Conservation (phyloP, 345 rosid species). For the Gossypium ekmanianum region DNA sequence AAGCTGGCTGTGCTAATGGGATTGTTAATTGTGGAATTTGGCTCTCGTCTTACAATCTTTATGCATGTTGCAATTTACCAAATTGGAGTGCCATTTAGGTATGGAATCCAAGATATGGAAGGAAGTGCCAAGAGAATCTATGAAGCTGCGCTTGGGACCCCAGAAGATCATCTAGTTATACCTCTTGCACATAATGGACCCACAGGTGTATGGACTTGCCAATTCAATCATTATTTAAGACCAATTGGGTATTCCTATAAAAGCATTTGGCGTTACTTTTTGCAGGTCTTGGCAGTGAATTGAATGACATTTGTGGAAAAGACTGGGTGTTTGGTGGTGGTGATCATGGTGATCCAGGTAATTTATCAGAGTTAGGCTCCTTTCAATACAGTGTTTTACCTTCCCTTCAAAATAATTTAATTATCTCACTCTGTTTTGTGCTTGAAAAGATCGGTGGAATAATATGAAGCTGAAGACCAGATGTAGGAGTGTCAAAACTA, state of each 20-base stretch:
- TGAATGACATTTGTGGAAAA: slow-evolving; percentile 75
- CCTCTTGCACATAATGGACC: slow-evolving; percentile 90
- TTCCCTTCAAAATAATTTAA: neutral
- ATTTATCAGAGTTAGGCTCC: slow-evolving; percentile 8
- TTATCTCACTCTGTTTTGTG: slow-evolving; percentile 7
- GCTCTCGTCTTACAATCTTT: neutral
- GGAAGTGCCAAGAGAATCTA: slow-evolving; percentile 59
- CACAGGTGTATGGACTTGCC: slow-evolving; percentile 43
- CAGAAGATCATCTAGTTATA: slow-evolving; percentile 69
- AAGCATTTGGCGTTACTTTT: slow-evolving; percentile 6
- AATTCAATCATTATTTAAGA: slow-evolving; percentile 11
- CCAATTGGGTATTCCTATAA: neutral
- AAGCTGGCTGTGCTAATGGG: slow-evolving; percentile 4
- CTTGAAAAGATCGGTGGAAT: slow-evolving; percentile 8
- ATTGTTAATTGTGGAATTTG: neutral
- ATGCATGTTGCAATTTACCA: slow-evolving; percentile 1
- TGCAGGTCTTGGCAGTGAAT: slow-evolving; percentile 76
- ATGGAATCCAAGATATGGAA: slow-evolving; percentile 67
- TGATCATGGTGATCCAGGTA: slow-evolving; percentile 94
- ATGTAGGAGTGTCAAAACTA: neutral
- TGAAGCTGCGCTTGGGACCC: slow-evolving; percentile 53
- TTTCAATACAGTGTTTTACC: neutral
- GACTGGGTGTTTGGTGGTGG: slow-evolving; percentile 74
- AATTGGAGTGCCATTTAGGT: slow-evolving; percentile 37
- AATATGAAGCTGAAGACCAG: neutral